Conservation (phyloP, 164 flowering plant genomes). For the Vitis amurensis region DNA sequence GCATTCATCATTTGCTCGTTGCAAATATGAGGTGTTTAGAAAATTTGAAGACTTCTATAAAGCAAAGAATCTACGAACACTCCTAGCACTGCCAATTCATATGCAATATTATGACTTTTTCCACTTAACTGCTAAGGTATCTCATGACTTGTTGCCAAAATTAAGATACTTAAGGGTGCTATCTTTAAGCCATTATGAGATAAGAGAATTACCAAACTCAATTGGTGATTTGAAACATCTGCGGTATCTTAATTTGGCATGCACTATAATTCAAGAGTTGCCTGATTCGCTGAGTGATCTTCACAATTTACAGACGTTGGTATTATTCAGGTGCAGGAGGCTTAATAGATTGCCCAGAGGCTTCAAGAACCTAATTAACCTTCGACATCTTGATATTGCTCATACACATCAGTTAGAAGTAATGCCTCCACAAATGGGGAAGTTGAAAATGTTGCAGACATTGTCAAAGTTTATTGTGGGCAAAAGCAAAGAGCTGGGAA, state of each 20-base stretch:
- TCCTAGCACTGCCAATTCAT: no score
- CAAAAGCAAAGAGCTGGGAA: neutral
- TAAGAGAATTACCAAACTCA: neutral
- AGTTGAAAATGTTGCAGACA: neutral
- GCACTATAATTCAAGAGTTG: neutral
- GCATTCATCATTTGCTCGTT: neutral
- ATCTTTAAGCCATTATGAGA: no score
- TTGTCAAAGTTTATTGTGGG: neutral
- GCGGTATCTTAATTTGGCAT: slow-evolving; percentile 5
- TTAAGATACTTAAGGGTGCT: no score
- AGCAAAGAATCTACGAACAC: neutral
- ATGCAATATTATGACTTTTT: no score
- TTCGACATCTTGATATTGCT: neutral
- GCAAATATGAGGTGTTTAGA: neutral
- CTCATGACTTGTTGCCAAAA: no score
- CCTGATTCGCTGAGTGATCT: slow-evolving; percentile 4
- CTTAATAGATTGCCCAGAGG: neutral
- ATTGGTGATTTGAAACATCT: slow-evolving; percentile 8
- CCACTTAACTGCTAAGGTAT: no score
- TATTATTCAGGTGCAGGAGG: neutral
- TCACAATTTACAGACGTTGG: slow-evolving; percentile 1
- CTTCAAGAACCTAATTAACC: neutral
- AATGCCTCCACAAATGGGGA: neutral
- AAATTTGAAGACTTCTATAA: neutral
- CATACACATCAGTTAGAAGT: no score